phyloP scores from a whole-genome alignment of 768 basidiomycete species.

The Pholiota microspora region DNA sequence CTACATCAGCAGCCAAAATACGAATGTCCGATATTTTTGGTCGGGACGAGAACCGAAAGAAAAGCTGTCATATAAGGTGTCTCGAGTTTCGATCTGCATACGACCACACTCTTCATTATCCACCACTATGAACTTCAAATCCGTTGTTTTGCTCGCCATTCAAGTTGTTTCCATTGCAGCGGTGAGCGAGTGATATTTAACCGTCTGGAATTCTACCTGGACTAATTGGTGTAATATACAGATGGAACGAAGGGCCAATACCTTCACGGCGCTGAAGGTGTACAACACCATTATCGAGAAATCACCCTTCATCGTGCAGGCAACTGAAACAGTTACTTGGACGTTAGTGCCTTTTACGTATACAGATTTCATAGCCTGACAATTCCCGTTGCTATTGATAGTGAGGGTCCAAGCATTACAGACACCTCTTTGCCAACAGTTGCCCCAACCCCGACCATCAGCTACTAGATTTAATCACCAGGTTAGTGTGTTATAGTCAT shows the following conservation, averaged over 20 bases:
- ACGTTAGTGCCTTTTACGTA: constrained; percentile 22
- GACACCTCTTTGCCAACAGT: not conserved
- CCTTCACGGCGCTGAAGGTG: constrained; percentile 24
- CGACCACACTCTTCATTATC: not conserved
- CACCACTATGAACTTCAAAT: constrained; percentile 17
- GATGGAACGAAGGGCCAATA: constrained; percentile 2
- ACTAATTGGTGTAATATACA: not conserved
- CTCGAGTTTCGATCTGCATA: not conserved
- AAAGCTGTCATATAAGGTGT: not conserved
- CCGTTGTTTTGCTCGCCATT: constrained; percentile 4
- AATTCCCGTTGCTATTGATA: too few species aligned
- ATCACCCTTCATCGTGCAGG: constrained; percentile 27
- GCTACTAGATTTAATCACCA: not conserved
- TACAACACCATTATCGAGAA: constrained; percentile 24
- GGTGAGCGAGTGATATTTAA: not conserved
- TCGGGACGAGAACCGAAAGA: not conserved
- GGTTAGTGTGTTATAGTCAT: not conserved
- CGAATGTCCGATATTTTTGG: not conserved
- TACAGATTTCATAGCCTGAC: not conserved
- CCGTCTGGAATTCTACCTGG: not conserved
- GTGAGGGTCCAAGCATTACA: not conserved
- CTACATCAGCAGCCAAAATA: not conserved
- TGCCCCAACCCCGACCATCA: not conserved
- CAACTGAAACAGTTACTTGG: constrained; percentile 28
- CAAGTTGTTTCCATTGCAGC: constrained; percentile 8